Evolutionary conservation across 345 rosid species (phyloP).

Genomic region (Eutrema yunnanense): DNA sequence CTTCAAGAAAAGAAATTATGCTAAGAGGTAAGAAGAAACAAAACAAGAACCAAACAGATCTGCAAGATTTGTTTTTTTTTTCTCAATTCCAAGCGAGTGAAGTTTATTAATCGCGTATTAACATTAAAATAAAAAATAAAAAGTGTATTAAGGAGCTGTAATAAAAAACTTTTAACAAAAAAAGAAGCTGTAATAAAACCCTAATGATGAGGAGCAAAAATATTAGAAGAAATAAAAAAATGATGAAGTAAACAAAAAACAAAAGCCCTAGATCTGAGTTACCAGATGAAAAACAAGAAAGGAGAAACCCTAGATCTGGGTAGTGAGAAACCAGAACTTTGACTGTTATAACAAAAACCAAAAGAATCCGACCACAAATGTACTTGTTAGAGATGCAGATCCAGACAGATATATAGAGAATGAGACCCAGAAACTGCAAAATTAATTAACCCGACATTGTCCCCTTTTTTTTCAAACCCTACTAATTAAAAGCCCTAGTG

Average conservation of each 20-base stretch:
- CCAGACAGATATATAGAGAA: conserved; percentile 19
- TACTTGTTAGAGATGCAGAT: conserved; percentile 13
- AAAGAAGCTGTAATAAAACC: neutral
- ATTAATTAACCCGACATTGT: neutral
- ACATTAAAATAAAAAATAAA: too few relatives aligned
- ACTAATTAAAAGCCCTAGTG: conserved; percentile 12
- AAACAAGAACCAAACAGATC: conserved; percentile 9
- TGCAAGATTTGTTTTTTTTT: neutral
- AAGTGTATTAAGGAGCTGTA: too few relatives aligned
- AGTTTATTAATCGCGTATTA: neutral
- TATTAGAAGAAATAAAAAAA: neutral
- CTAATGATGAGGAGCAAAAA: neutral
- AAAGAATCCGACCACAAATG: conserved; percentile 1
- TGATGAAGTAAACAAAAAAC: neutral
- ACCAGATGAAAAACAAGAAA: neutral
- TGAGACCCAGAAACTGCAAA: neutral
- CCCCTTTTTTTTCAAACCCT: conserved; percentile 12
- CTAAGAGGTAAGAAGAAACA: neutral
- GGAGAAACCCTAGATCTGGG: conserved; percentile 14
- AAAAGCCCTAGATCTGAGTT: conserved; percentile 12
- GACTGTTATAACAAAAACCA: neutral
- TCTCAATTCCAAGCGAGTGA: neutral
- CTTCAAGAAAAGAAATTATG: neutral
- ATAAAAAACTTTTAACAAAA: too few relatives aligned
- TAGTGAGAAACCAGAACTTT: conserved; percentile 10